A percentile compares a stretch with the other conserved stretches of the same genome.
Evolutionary conservation across 768 basidiomycete species (phyloP).

Genomic region (Rhizopogon roseolus): DNA sequence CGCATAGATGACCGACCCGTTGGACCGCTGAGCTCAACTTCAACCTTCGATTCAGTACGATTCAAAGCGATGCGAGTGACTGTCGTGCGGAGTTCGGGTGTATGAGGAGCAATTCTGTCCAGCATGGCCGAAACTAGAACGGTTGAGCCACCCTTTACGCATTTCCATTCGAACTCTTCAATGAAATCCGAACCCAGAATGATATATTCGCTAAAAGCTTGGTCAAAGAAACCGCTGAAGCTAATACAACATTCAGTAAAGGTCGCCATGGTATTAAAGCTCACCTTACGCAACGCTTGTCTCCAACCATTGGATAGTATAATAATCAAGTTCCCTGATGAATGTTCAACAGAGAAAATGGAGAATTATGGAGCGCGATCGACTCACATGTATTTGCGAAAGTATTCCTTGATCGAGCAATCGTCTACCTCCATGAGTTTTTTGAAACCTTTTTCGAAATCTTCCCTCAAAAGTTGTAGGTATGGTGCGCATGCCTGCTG

Average conservation of each 20-base stretch:
- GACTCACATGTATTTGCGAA: neutral
- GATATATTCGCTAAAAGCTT: neutral
- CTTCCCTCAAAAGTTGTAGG: neutral
- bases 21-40: neutral
- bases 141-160: neutral
- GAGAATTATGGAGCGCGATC: neutral
- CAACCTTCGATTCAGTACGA: neutral
- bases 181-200: neutral
- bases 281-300: neutral
- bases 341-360: neutral
- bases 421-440: neutral
- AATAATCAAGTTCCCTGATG: neutral
- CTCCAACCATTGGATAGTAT: neutral
- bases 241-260: neutral
- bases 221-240: neutral
- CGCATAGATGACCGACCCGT: neutral
- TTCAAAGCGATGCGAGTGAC: neutral
- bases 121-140: neutral
- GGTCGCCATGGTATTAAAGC: neutral
- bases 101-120: neutral
- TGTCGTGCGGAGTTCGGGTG: neutral
- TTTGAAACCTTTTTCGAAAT: neutral
- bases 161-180: neutral
- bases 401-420: neutral
- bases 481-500: neutral